Evolutionary conservation across 169 alveolate species (phyloP), one percentile per base, ranked within the genome.

Genomic region (Ichthyophthirius multifiliis): DNA sequence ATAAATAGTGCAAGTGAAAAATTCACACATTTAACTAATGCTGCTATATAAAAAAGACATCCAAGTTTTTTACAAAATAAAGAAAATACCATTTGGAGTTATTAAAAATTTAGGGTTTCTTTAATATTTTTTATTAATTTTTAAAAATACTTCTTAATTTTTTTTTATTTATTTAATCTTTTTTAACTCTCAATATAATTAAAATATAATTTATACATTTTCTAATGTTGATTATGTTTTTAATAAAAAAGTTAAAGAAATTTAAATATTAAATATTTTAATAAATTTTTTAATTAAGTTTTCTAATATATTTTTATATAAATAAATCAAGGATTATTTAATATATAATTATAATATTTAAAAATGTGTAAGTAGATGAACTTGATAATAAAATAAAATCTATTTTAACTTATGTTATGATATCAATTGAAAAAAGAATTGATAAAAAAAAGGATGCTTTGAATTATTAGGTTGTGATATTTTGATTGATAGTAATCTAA

Each of bases 381-480:
- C 47, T 90, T 12, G 74, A 76, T n/a, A 62, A 47, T 3, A 86
- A 76, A 71, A 81, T 85, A 67, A 75, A 83, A 43, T 84, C 82
- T 45, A 78, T 90, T 10, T 80, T 85, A 74, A 81, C 88, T 13
- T 82, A 86, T 27, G 62, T 87, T 2, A 75, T 84, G 55, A 43
- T 71, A 39, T 44, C 85, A 15, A 81, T 76, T 23, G 78, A 86
- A 41, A 88, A 84, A 27, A 84, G 84, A 43, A 63, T 90, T n/a
- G 84, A 77, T 39, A 81, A 75, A 44, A 75, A 85, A 62, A 74
- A 47, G 95, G 95, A 27, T 84, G 88, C 39, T 94, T 94, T 85
- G 97, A 94, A 83, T 81, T 94, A 35, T 84, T 89, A 44, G 97
- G 97, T 77, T 86, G 85, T 75, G 97, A 94, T 83, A 84, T 94